These are phyloP conservation scores for Lachancea kluyveri DNA, from an alignment of 805 yeast species.

Conservation along the genomic window DNA sequence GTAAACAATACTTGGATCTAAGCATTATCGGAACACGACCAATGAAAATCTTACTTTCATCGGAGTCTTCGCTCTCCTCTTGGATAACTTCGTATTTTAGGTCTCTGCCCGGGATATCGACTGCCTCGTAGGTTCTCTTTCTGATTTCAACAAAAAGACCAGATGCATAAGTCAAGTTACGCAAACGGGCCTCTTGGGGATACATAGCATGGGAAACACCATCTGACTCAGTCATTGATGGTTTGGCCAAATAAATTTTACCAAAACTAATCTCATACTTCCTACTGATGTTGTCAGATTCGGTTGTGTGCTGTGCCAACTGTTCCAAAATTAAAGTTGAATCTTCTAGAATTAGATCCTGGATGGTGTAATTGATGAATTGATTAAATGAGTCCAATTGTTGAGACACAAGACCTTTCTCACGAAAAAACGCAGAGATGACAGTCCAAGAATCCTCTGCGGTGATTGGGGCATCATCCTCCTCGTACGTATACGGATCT, in stretches of 20 bases:
- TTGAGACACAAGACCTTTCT: slow-evolving; percentile 95
- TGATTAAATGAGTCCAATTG: slow-evolving; percentile 98
- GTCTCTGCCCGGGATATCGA: slow-evolving; percentile 61
- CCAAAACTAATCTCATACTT: slow-evolving; percentile 97
- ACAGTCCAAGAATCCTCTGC: slow-evolving; percentile 99
- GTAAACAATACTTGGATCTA: slow-evolving; percentile 91
- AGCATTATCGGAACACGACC: slow-evolving; percentile 99
- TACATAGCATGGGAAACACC: slow-evolving; percentile 99
- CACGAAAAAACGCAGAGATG: slow-evolving; percentile 90
- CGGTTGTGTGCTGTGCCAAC: slow-evolving; percentile 95
- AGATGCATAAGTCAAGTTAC: slow-evolving; percentile 93
- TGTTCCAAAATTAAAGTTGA: slow-evolving; percentile 91
- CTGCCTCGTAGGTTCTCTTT: slow-evolving; percentile 78
- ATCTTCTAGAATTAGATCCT: slow-evolving; percentile 95
- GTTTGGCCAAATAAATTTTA: slow-evolving; percentile 91
- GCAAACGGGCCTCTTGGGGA: slow-evolving; percentile 96
- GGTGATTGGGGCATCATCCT: slow-evolving; percentile 67
- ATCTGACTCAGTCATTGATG: slow-evolving; percentile 98
- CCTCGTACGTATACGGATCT: slow-evolving; percentile 71
- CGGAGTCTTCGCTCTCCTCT: slow-evolving; percentile 49
- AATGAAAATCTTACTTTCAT: slow-evolving; percentile 81
- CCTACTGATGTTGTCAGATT: slow-evolving; percentile 81
- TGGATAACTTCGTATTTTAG: slow-evolving; percentile 48
- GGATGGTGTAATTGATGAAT: slow-evolving; percentile 93
- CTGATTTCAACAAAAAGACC: slow-evolving; percentile 95